Evolutionary conservation across 306 rosid genomes (phyloP).

Genomic region (Casuarina equisetifolia): DNA sequence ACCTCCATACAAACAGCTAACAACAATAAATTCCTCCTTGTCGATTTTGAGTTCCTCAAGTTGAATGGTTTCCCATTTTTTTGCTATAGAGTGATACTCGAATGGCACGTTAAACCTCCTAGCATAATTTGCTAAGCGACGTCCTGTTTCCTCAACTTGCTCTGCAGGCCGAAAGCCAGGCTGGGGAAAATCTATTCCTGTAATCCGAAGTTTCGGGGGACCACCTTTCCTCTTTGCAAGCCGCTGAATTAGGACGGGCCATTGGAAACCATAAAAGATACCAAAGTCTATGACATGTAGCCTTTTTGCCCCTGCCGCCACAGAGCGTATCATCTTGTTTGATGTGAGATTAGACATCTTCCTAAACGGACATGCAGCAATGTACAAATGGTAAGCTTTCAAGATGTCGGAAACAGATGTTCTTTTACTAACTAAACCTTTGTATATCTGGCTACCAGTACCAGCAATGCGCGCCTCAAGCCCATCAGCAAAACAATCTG

Average conservation of each 20-base stretch:
- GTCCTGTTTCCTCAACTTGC: slow-evolving; percentile 84
- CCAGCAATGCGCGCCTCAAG: slow-evolving; percentile 98
- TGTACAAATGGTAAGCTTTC: slow-evolving; percentile 77
- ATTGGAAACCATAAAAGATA: slow-evolving; percentile 91
- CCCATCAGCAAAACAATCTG: slow-evolving; percentile 84
- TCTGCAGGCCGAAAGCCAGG: slow-evolving; percentile 97
- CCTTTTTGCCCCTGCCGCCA: slow-evolving; percentile 41
- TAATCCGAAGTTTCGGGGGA: slow-evolving; percentile 81
- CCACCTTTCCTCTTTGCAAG: slow-evolving; percentile 56
- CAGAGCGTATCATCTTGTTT: slow-evolving; percentile 51
- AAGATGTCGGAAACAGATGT: slow-evolving; percentile 66
- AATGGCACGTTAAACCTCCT: slow-evolving; percentile 68
- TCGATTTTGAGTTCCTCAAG: slow-evolving; percentile 87
- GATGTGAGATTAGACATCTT: slow-evolving; percentile 67
- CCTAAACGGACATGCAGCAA: slow-evolving; percentile 89
- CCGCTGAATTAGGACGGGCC: slow-evolving; percentile 88
- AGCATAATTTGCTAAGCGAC: slow-evolving; percentile 79
- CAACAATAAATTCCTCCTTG: slow-evolving; percentile 64
- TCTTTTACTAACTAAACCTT: slow-evolving; percentile 70
- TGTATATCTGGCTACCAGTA: slow-evolving; percentile 93
- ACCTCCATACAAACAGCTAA: slow-evolving; percentile 70
- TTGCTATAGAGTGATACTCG: slow-evolving; percentile 81
- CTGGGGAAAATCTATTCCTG: slow-evolving; percentile 94
- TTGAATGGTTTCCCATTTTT: slow-evolving; percentile 78
- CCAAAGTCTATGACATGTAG: slow-evolving; percentile 89